Evolutionary conservation across 805 yeast genomes (phyloP), one percentile per base, ranked within the genome.

Genomic region (Pichia deserticola): DNA sequence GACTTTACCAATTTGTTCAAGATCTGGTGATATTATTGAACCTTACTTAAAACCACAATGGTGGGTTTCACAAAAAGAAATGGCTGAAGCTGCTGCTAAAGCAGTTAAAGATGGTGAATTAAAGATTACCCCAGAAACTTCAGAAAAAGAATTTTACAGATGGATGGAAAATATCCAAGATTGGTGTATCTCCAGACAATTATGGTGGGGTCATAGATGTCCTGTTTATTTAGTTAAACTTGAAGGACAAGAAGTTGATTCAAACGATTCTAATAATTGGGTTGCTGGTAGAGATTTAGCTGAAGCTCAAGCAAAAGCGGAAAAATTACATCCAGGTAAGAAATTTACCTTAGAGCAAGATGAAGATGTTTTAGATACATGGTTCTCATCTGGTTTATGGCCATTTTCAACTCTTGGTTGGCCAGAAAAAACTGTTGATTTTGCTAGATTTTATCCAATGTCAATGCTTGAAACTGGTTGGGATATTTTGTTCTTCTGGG

Each of bases 401-500:
- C 97, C 99, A 52, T 84, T 93, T 66, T 84, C 96, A 47, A 93
- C 97, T 51, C 73, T 93, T 57, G 97, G 97, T 44, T 93, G 98
- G 98, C 99, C 99, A 63, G 69, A 72, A 37, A 72, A 79, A 64
- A 77, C 90, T 48, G 61, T 68, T 47, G 99, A 93, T 66, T 69
- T 89, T 77, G 76, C 79, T 60, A 70, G 71, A 47, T 93, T 88
- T 72, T 84, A 81, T 64, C 98, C 99, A 58, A 84, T 89, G 83
- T 83, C 95, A 30, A 75, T 93, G 86, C 75, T 93, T 63, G 99
- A 93, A 72, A 93, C 99, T 46, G 99, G 99, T 60, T 93, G 99
- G 99, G 99, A 92, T 75, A 92, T 92, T 65, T 76, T 93, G 65
- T 93, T 93, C 81, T 93, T 93, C 85, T 93, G 99, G 99, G 98